Base-by-base conservation (phyloP, 176 grass and related monocot species). In the Microstegium vimineum region DNA sequence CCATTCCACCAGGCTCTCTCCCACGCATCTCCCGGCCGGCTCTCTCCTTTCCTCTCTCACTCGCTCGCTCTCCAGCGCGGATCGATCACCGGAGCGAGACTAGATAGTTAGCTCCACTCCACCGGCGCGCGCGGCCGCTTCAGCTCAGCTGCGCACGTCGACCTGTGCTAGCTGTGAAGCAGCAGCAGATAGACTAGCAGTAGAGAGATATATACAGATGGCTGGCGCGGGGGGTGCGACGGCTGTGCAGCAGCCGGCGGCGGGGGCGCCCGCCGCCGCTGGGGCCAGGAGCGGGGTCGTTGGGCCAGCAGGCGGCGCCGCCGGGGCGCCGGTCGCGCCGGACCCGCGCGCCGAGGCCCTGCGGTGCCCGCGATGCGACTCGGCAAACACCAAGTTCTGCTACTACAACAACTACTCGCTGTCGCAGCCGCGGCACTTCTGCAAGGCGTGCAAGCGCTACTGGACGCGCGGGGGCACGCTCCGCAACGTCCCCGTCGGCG, bases 341-440 rank as follows among this genome's bases (percentile, higher is more conserved):
- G 86, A 89, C 75, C 85, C 87, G 75, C 70, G 86, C 14, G 84
- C 90, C 14, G 76, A 85, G 70, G 82, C 85, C 40, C 84, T 94
- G 65, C 77, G 84, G 49, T 99, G 97, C 81, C 97, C 97, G 42
- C 87, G 97, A 4, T 99, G 97, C 63, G 91, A 96, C 73, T 99
- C 97, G n/a, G 80, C 93, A 17, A 99, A 99, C 87, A 99, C 97
- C 85, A 99, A 99, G 85, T 99, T 99, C 86, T 99, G 97, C 90
- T 99, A 99, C 97, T 99, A 92, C 93, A 99, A 99, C 93, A 99
- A 99, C 81, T 99, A 99, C 89, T 94, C 91, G 77, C 88, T 98
- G 30, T 85, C 95, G 65, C 95, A 98, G 89, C 95, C 95, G 65
- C 92, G 95, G 20, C 95, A 98, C 90, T 98, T 98, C 84, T 98